phyloP scores from a whole-genome alignment of 768 basidiomycete species.

The Tricholoma bakamatsutake region DNA sequence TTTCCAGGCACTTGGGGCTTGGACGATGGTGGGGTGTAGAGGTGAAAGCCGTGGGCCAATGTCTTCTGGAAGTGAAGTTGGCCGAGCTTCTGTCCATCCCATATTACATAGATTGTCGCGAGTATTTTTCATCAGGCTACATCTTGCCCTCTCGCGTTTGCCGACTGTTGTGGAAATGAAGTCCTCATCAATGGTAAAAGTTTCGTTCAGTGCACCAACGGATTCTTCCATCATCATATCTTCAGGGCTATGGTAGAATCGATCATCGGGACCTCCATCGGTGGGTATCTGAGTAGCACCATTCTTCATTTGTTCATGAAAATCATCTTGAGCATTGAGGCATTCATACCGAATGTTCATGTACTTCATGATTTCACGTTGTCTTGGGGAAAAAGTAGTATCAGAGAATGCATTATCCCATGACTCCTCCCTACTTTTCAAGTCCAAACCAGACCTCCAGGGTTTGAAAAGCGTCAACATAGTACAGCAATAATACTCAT shows the following conservation, averaged over 20 bases:
- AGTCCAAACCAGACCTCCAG: constrained; percentile 19
- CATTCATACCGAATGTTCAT: constrained; percentile 25
- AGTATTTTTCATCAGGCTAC: neutral
- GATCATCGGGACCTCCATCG: too few relatives aligned
- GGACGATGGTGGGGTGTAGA: neutral
- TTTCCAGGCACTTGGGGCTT: neutral
- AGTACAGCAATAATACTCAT: constrained; percentile 24
- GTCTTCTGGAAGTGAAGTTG: neutral
- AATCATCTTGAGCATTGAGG: constrained; percentile 24
- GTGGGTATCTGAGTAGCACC: neutral
- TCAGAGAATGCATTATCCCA: constrained; percentile 12
- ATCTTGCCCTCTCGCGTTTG: neutral
- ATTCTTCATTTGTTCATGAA: constrained; percentile 11
- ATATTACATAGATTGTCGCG: neutral
- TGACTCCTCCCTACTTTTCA: constrained; percentile 7
- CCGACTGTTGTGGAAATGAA: too few relatives aligned
- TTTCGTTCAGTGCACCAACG: neutral
- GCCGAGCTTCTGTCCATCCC: neutral
- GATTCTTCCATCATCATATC: too few relatives aligned
- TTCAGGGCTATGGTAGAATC: too few relatives aligned
- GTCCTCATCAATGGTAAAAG: too few relatives aligned
- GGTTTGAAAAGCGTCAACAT: constrained; percentile 12
- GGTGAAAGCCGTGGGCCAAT: neutral
- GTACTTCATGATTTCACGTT: constrained; percentile 15
- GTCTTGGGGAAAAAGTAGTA: constrained; percentile 4